Percentiles rank a stretch among this genome's conserved stretches.
phyloP scores from a whole-genome alignment of 768 basidiomycete species.

The Dictyophora rubrovolvata region DNA sequence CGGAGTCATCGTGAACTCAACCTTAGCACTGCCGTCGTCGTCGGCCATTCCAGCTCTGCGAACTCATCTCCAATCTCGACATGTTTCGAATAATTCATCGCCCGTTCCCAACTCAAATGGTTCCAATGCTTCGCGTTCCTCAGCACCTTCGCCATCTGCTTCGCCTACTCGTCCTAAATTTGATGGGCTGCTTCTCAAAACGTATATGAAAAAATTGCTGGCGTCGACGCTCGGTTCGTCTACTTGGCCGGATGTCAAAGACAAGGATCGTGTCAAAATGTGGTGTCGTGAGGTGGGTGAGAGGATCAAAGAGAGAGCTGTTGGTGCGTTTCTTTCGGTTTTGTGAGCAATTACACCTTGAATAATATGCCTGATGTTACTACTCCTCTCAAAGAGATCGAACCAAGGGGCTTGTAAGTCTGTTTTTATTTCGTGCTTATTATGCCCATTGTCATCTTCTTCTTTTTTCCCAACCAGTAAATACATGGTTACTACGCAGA shows the following conservation, averaged over 20 bases:
- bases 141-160: slow-evolving; percentile 39
- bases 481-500: slow-evolving; percentile 78
- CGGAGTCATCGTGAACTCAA: neutral
- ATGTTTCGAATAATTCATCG: neutral
- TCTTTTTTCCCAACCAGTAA: slow-evolving; percentile 40
- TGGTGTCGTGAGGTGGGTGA: slow-evolving; percentile 83
- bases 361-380: neutral
- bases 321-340: slow-evolving; percentile 28
- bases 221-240: slow-evolving; percentile 54
- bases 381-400: slow-evolving; percentile 53
- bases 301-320: slow-evolving; percentile 77
- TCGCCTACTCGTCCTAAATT: slow-evolving; percentile 37
- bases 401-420: slow-evolving; percentile 73
- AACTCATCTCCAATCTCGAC: neutral
- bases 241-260: slow-evolving; percentile 58
- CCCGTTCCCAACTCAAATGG: slow-evolving; percentile 15
- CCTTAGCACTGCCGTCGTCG: neutral
- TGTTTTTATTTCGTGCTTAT: neutral
- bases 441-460: neutral
- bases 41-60: neutral
- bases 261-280: slow-evolving; percentile 56
- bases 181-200: slow-evolving; percentile 60
- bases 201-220: slow-evolving; percentile 77
- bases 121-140: slow-evolving; percentile 46
- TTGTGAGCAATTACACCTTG: neutral